Evolutionary conservation across 805 yeast genomes (phyloP).

Genomic region (Teunomyces pallodes): DNA sequence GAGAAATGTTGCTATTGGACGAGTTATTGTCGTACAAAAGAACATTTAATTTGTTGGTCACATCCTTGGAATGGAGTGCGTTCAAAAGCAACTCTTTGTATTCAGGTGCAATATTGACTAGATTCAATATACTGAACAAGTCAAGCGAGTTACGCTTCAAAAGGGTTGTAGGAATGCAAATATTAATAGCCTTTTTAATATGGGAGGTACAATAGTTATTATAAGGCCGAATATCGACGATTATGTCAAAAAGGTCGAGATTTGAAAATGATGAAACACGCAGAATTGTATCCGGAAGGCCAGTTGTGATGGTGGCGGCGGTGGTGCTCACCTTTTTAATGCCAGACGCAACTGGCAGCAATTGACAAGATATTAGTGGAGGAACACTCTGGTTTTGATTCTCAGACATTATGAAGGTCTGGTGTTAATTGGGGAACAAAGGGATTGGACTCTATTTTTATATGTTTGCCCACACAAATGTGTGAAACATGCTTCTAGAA

Average conservation of each 20-base stretch:
- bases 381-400: background rate
- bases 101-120: constrained; percentile 24
- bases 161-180: constrained; percentile 45
- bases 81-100: constrained; percentile 17
- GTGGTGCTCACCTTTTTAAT: background rate
- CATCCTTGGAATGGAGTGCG: background rate
- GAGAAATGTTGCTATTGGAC: constrained; percentile 15
- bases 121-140: constrained; percentile 29
- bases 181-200: constrained; percentile 30
- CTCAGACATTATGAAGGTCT: background rate
- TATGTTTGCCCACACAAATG: background rate
- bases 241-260: constrained; percentile 13
- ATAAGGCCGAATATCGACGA: constrained; percentile 41
- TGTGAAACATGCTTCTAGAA: constrained; percentile 1
- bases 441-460: background rate
- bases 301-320: background rate
- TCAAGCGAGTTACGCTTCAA: constrained; percentile 37
- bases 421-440: background rate
- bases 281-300: constrained; percentile 6
- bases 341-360: constrained; percentile 1
- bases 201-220: constrained; percentile 31
- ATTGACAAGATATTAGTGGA: background rate
- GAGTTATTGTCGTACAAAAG: constrained; percentile 37
- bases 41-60: constrained; percentile 14
- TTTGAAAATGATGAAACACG: constrained; percentile 6